Conservation (phyloP, 164 flowering plant species). For the Taxillus chinensis region DNA sequence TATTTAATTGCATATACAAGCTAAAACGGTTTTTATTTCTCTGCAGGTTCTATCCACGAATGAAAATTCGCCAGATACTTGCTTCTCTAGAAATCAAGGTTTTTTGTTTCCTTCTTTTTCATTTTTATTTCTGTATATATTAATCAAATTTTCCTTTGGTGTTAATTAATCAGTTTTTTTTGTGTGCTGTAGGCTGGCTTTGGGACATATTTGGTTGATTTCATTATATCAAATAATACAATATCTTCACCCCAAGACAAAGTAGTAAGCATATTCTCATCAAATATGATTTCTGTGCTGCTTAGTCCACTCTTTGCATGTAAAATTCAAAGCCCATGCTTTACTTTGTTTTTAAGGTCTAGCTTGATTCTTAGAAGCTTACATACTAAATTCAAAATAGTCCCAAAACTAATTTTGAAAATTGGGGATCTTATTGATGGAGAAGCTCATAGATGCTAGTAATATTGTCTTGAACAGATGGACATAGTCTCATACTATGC, state of each 20-base stretch:
- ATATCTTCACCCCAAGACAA: conserved; percentile 27
- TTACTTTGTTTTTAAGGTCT: too few species aligned
- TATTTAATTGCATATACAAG: not conserved
- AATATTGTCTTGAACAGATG: too few species aligned
- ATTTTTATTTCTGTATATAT: not conserved
- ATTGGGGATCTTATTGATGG: too few species aligned
- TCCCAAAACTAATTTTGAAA: too few species aligned
- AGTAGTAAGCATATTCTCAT: conserved; percentile 36
- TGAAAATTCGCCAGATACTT: conserved; percentile 52
- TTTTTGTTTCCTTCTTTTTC: not conserved
- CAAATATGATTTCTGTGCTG: not conserved
- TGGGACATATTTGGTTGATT: conserved; percentile 38
- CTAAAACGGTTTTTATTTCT: not conserved
- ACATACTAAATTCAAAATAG: too few species aligned
- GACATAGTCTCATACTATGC: too few species aligned
- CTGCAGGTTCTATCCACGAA: conserved; percentile 59
- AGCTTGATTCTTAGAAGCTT: too few species aligned
- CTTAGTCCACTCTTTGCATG: too few species aligned
- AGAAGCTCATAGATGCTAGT: too few species aligned
- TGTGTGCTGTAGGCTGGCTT: conserved; percentile 49
- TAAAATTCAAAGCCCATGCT: too few species aligned
- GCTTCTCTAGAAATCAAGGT: conserved; percentile 64
- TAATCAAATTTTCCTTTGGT: not conserved
- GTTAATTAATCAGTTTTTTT: conserved; percentile 5
- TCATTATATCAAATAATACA: conserved; percentile 37